phyloP scores from a whole-genome alignment of 768 basidiomycete species.

The Russula emetica region DNA sequence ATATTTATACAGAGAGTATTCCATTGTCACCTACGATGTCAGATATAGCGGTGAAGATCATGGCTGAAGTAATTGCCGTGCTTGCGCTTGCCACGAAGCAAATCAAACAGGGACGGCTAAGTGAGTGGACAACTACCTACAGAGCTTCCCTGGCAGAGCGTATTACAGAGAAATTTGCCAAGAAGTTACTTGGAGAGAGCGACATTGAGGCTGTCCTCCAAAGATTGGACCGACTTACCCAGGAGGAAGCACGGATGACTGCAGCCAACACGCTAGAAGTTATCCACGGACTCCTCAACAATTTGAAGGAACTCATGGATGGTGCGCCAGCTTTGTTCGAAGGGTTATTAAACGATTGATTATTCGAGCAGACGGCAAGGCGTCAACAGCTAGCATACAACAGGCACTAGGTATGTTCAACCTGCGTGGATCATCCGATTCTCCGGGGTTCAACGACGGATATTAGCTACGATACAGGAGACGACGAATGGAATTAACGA shows the following conservation, averaged over 20 bases:
- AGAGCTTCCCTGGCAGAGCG: background rate
- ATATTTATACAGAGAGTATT: too few relatives aligned
- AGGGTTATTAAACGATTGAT: background rate
- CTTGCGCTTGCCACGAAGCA: background rate
- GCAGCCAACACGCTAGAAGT: background rate
- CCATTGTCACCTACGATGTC: background rate
- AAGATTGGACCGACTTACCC: background rate
- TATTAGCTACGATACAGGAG: background rate
- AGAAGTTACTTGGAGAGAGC: background rate
- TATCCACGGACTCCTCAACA: background rate
- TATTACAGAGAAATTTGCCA: background rate
- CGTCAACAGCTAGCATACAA: background rate
- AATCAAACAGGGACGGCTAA: background rate
- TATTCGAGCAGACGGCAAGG: background rate
- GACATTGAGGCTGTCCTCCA: background rate
- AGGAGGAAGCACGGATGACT: background rate
- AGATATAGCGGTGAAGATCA: background rate
- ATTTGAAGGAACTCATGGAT: background rate
- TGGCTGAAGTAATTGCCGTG: background rate
- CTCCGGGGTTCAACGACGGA: too few relatives aligned
- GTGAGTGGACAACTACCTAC: too few relatives aligned
- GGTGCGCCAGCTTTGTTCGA: background rate
- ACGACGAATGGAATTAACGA: background rate
- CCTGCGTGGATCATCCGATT: background rate
- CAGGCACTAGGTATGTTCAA: background rate